Percentiles rank a stretch among this genome's conserved stretches.
phyloP scores from a whole-genome alignment of 2,329 filamentous ascomycete species.

The Lecanicillium sp. region DNA sequence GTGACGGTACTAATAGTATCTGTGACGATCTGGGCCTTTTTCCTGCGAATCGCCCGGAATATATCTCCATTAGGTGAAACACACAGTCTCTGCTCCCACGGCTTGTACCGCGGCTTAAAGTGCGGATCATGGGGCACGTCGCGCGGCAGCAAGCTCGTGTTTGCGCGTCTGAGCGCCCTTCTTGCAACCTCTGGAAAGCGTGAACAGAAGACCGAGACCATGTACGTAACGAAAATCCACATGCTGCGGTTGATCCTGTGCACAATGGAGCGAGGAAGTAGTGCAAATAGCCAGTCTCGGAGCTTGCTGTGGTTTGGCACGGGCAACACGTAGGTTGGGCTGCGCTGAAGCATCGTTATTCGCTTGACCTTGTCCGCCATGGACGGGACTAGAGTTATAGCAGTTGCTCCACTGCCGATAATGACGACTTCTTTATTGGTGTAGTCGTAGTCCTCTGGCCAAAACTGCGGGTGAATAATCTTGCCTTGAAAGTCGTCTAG shows the following conservation, averaged over 20 bases:
- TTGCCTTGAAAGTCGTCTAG: conserved; percentile 57
- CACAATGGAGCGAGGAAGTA: conserved; percentile 37
- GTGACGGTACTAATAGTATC: conserved; percentile 44
- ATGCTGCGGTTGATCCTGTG: conserved; percentile 35
- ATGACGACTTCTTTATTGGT: conserved; percentile 59
- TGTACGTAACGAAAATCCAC: conserved; percentile 12
- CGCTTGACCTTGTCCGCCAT: conserved; percentile 55
- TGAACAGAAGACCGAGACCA: conserved; percentile 32
- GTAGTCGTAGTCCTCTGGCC: conserved; percentile 62
- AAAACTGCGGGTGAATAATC: conserved; percentile 65
- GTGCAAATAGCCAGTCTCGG: conserved; percentile 27
- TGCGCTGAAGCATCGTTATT: conserved; percentile 75
- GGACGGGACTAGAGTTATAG: conserved; percentile 66
- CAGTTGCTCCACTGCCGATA: conserved; percentile 74
- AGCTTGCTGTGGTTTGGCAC: conserved; percentile 32
- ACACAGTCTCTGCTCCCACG: conserved; percentile 70
- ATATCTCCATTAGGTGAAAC: conserved; percentile 51
- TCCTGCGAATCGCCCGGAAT: conserved; percentile 35
- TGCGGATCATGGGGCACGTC: conserved; percentile 48
- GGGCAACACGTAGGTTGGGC: conserved; percentile 61
- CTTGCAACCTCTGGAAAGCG: conserved; percentile 15
- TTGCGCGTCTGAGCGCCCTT: conserved; percentile 26
- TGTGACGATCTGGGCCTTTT: conserved; percentile 35
- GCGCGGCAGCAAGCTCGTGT: conserved; percentile 43
- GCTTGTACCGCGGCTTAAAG: conserved; percentile 57